These are phyloP conservation scores for Trichoderma hamatum DNA, from an alignment of 2,329 filamentous ascomycete species.

Conservation along the genomic window DNA sequence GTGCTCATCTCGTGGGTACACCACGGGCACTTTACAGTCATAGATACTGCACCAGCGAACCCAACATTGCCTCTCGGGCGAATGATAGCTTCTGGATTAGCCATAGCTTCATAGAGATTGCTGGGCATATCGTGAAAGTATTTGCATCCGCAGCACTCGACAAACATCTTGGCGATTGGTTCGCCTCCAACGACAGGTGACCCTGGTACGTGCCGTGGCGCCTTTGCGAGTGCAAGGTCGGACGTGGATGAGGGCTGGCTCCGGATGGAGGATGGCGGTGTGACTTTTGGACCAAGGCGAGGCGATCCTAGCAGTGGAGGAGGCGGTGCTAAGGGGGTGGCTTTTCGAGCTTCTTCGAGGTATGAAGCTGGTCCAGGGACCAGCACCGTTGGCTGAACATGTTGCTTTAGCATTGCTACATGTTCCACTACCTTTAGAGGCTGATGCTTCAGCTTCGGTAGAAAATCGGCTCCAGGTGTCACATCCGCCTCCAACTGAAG, in stretches of 20 bases:
- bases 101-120: slow-evolving; percentile 66
- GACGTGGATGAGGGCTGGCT: slow-evolving; percentile 15
- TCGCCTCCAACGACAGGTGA: slow-evolving; percentile 35
- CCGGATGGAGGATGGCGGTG: slow-evolving; percentile 24
- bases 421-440: slow-evolving; percentile 39
- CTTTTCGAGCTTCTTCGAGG: slow-evolving; percentile 28
- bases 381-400: background rate
- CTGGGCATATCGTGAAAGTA: slow-evolving; percentile 69
- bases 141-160: slow-evolving; percentile 66
- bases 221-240: slow-evolving; percentile 7
- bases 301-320: slow-evolving; percentile 20
- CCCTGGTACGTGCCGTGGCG: slow-evolving; percentile 7
- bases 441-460: slow-evolving; percentile 46
- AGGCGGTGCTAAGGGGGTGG: slow-evolving; percentile 27
- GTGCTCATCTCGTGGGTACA: slow-evolving; percentile 72
- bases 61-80: slow-evolving; percentile 52
- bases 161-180: slow-evolving; percentile 64
- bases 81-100: slow-evolving; percentile 58
- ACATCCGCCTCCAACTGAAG: slow-evolving; percentile 27
- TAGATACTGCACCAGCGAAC: slow-evolving; percentile 60
- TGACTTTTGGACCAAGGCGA: slow-evolving; percentile 21
- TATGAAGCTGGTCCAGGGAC: slow-evolving; percentile 24
- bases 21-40: slow-evolving; percentile 71
- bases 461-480: slow-evolving; percentile 33
- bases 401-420: slow-evolving; percentile 2